These are phyloP conservation scores for Annulohypoxylon moriforme DNA, from an alignment of 495 filamentous ascomycete species.

Conservation along the genomic window DNA sequence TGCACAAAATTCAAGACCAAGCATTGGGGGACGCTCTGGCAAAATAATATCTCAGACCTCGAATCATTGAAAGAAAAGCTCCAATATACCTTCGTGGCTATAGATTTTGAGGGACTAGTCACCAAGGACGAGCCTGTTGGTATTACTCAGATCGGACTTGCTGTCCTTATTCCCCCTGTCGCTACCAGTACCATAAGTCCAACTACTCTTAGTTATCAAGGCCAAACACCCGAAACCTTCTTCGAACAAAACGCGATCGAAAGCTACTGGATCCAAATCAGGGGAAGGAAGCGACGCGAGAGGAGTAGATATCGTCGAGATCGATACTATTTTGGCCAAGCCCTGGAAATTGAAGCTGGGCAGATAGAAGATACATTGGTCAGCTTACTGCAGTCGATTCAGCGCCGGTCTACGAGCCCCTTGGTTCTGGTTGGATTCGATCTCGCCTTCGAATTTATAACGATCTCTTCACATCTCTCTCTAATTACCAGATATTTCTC, in stretches of 20 bases:
- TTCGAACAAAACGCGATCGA: neutral
- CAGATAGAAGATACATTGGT: neutral
- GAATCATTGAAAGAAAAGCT: neutral
- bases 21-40: neutral
- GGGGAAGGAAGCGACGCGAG: neutral
- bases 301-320: neutral
- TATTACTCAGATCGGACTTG: neutral
- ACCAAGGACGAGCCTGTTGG: neutral
- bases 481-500: neutral
- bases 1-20: neutral
- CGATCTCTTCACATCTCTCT: neutral
- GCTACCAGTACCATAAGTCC: neutral
- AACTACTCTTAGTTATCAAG: neutral
- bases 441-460: neutral
- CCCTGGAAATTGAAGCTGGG: neutral
- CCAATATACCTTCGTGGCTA: neutral
- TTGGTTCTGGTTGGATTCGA: neutral
- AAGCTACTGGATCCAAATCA: neutral
- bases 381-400: neutral
- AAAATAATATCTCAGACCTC: neutral
- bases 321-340: neutral
- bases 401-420: neutral
- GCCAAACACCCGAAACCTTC: neutral
- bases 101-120: neutral
- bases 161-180: neutral